Conservation (phyloP, 495 filamentous ascomycete genomes). For the Tuber aestivum region DNA sequence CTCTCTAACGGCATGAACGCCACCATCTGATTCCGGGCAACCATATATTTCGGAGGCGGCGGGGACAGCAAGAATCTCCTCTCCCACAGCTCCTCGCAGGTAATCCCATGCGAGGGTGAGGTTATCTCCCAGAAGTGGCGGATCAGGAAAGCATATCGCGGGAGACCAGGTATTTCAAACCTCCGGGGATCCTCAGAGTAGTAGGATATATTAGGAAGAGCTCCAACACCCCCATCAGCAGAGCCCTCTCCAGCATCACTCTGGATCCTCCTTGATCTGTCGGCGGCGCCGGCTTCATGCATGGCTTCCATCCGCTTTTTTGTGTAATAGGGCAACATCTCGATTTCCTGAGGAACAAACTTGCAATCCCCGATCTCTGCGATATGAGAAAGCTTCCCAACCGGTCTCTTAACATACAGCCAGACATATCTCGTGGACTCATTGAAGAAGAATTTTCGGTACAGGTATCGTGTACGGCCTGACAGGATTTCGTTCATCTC, state of each 20-base stretch:
- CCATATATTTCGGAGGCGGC: not conserved
- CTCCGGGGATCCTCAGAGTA: not conserved
- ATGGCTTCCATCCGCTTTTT: not conserved
- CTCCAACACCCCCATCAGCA: not conserved
- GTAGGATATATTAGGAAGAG: not conserved
- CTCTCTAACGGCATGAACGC: not conserved
- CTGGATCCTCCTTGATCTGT: not conserved
- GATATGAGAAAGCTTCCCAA: not conserved
- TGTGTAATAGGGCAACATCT: not conserved
- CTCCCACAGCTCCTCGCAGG: not conserved
- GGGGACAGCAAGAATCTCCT: not conserved
- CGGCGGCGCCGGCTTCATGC: not conserved
- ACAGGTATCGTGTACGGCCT: not conserved
- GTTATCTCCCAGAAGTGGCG: not conserved
- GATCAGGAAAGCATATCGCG: not conserved
- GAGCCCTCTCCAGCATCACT: not conserved
- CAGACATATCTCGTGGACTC: not conserved
- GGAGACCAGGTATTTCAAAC: not conserved
- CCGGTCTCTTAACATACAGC: not conserved
- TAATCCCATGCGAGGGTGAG: not conserved
- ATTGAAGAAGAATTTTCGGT: conserved; percentile 2
- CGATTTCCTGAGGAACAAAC: not conserved
- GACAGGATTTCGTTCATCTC: not conserved
- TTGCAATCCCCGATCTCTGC: not conserved
- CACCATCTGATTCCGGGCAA: not conserved